phyloP scores from a whole-genome alignment of 148 eudicot genomes.

The Persicaria tinctoria region DNA sequence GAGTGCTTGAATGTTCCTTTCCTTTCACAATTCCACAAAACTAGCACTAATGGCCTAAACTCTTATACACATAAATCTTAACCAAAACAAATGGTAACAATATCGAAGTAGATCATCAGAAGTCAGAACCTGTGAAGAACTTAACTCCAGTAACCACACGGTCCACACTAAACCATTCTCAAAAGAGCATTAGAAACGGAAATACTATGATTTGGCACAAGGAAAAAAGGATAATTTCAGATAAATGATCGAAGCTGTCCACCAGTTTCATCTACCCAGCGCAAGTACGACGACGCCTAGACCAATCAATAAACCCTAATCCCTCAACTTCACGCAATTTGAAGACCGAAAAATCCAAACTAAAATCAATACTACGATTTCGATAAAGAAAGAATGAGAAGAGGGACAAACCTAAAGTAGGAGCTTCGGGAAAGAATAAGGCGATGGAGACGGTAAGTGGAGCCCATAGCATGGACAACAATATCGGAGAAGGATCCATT shows the following conservation, averaged over 20 bases:
- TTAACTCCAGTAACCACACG: neutral
- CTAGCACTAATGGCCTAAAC: neutral
- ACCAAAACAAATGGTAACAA: neutral
- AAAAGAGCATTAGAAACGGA: neutral
- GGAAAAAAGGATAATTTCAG: neutral
- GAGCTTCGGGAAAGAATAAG: conserved; percentile 92
- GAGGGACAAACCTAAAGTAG: conserved; percentile 56
- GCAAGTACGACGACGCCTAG: neutral
- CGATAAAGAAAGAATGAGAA: neutral
- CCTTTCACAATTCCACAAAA: neutral
- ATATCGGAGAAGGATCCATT: conserved; percentile 82
- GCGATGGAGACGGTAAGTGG: conserved; percentile 83
- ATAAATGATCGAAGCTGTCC: neutral
- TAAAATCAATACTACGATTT: neutral
- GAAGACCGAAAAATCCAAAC: neutral
- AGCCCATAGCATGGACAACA: conserved; percentile 77
- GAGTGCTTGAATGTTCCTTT: neutral
- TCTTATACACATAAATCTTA: neutral
- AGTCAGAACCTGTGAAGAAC: neutral
- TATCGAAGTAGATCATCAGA: neutral
- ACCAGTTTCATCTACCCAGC: neutral
- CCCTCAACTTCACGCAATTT: neutral
- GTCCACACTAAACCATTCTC: neutral
- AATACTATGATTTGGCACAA: neutral
- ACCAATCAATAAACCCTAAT: neutral